Conservation (phyloP, 1,284 basidiomycete genomes). For the Ceratorhiza oryzae-sativae region DNA sequence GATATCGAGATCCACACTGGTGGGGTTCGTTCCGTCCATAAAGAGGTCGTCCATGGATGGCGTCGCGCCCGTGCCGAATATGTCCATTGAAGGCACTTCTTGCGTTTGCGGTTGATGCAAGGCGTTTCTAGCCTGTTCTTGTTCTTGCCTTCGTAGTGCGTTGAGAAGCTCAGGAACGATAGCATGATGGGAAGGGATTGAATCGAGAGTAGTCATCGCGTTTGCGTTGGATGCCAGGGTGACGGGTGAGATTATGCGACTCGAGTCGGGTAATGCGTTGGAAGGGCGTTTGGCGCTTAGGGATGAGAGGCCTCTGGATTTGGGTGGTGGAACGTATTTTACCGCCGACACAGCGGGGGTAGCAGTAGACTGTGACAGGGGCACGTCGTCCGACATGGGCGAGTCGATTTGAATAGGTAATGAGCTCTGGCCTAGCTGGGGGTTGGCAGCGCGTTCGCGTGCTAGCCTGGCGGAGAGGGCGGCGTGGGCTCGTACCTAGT, state of each 20-base stretch:
- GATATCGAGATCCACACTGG: constrained; percentile 21
- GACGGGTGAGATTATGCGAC: constrained; percentile 72
- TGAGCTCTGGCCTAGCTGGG: constrained; percentile 38
- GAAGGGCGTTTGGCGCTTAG: constrained; percentile 37
- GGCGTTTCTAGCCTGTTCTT: constrained; percentile 31
- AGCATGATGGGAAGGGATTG: constrained; percentile 53
- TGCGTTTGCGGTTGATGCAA: constrained; percentile 22
- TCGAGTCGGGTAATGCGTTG: constrained; percentile 42
- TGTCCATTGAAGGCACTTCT: constrained; percentile 6
- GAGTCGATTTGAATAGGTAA: constrained; percentile 41
- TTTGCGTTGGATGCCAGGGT: constrained; percentile 79
- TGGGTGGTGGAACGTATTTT: constrained; percentile 57
- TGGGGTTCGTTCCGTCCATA: constrained; percentile 24
- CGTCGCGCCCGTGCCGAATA: neutral
- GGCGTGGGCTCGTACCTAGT: constrained; percentile 69
- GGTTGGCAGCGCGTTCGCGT: constrained; percentile 59
- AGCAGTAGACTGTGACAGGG: constrained; percentile 67
- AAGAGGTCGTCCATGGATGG: constrained; percentile 30
- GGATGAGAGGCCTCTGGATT: constrained; percentile 39
- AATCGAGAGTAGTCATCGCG: constrained; percentile 60
- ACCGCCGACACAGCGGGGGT: constrained; percentile 67
- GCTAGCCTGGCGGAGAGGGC: constrained; percentile 70
- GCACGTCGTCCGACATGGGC: constrained; percentile 65
- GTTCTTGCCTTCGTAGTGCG: constrained; percentile 31
- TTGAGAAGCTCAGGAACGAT: constrained; percentile 25